These are phyloP conservation scores for Candida qinlingensis DNA, from an alignment of 805 yeast species.

Conservation along the genomic window DNA sequence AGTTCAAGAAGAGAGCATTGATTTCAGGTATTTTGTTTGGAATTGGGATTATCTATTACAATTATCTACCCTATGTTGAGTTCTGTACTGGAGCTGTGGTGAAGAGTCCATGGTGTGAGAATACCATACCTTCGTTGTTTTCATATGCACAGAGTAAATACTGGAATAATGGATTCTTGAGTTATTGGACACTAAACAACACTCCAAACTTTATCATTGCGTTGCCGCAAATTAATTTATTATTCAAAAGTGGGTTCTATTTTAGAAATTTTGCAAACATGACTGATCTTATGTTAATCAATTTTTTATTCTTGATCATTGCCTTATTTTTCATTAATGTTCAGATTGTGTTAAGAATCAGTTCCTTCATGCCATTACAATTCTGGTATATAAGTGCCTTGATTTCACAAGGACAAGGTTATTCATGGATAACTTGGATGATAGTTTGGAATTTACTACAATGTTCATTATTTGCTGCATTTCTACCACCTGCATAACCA, in stretches of 20 bases:
- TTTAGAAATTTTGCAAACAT: slow-evolving; percentile 32
- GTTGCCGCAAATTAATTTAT: slow-evolving; percentile 53
- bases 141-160: slow-evolving; percentile 70
- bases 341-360: slow-evolving; percentile 78
- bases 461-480: slow-evolving; percentile 70
- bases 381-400: slow-evolving; percentile 61
- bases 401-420: slow-evolving; percentile 26
- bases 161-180: slow-evolving; percentile 81
- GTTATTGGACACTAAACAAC: slow-evolving; percentile 79
- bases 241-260: slow-evolving; percentile 33
- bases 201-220: slow-evolving; percentile 80
- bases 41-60: slow-evolving; percentile 38
- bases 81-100: slow-evolving; percentile 52
- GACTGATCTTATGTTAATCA: slow-evolving; percentile 38
- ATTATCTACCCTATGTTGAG: slow-evolving; percentile 45
- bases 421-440: slow-evolving; percentile 41
- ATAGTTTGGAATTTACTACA: slow-evolving; percentile 64
- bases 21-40: slow-evolving; percentile 55
- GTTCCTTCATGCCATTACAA: slow-evolving; percentile 70
- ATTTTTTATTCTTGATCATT: slow-evolving; percentile 40
- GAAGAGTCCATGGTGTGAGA: slow-evolving; percentile 66
- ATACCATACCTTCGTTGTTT: slow-evolving; percentile 53
- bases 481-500: slow-evolving; percentile 84
- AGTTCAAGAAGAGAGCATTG: slow-evolving; percentile 27
- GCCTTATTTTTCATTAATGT: slow-evolving; percentile 68